Percentiles rank a stretch among this genome's conserved stretches.
Conservation (phyloP, 345 rosid genomes). For the Rhizophora mangle region DNA sequence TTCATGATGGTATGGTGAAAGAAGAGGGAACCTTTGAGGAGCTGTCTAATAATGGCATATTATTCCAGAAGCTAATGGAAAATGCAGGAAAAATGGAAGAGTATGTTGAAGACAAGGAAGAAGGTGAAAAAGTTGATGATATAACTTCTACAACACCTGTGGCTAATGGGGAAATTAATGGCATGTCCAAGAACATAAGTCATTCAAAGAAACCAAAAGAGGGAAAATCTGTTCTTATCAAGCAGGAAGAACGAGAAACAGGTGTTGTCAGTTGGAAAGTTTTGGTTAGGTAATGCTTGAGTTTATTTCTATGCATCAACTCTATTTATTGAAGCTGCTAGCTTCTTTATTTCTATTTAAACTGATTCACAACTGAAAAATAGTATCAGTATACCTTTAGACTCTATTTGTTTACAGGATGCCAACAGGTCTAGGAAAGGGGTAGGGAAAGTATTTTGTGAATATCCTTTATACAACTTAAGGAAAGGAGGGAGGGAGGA, state of each 20-base stretch:
- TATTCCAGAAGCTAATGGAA: constrained; percentile 93
- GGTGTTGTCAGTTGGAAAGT: constrained; percentile 89
- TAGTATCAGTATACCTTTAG: too few species aligned
- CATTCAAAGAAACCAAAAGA: constrained; percentile 46
- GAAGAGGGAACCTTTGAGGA: constrained; percentile 97
- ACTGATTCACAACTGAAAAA: too few species aligned
- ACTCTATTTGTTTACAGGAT: too few species aligned
- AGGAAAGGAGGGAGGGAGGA: too few species aligned
- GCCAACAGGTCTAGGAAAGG: too few species aligned
- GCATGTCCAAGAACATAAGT: constrained; percentile 35
- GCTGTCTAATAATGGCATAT: constrained; percentile 57
- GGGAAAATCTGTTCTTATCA: constrained; percentile 86
- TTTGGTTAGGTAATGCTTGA: constrained; percentile 49
- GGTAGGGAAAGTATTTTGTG: too few species aligned
- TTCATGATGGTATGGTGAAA: constrained; percentile 85
- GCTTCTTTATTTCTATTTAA: too few species aligned
- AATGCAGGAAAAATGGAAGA: constrained; percentile 99
- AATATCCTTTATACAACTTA: too few species aligned
- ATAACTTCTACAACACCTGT: constrained; percentile 38
- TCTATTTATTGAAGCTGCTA: not conserved
- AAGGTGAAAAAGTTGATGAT: constrained; percentile 43
- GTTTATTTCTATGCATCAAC: not conserved
- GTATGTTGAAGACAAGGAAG: constrained; percentile 66
- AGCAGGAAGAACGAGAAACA: constrained; percentile 96
- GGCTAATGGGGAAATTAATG: constrained; percentile 54